phyloP scores from a whole-genome alignment of 192 early-diverging fungal genomes.

The Backusella macrospora region DNA sequence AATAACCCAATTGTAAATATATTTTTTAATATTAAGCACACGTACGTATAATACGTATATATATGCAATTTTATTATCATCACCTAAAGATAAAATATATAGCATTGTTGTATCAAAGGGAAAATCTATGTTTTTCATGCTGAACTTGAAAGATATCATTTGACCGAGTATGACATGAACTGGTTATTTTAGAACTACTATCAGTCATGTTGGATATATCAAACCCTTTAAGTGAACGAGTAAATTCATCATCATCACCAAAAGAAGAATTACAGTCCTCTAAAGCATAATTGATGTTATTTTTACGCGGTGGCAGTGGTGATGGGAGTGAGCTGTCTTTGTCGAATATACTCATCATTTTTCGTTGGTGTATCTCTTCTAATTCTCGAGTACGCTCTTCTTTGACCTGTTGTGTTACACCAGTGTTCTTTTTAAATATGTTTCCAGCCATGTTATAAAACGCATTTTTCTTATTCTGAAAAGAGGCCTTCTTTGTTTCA shows the following conservation, averaged over 20 bases:
- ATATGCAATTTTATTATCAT: no score
- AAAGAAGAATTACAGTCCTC: neutral
- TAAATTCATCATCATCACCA: neutral
- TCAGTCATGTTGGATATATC: neutral
- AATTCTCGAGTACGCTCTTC: conserved; percentile 18
- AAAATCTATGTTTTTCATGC: conserved; percentile 4
- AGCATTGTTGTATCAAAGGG: neutral
- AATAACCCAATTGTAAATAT: neutral
- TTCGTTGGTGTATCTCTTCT: conserved; percentile 3
- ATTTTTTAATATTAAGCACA: neutral
- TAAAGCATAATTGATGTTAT: neutral
- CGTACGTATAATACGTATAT: no score
- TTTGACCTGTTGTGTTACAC: neutral
- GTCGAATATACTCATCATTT: conserved; percentile 12
- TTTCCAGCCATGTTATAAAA: conserved; percentile 19
- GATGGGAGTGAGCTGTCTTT: neutral
- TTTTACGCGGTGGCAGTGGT: neutral
- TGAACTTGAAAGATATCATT: neutral
- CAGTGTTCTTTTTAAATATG: conserved; percentile 17
- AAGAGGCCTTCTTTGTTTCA: neutral
- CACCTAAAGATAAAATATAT: no score
- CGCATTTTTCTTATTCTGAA: neutral
- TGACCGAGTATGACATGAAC: neutral
- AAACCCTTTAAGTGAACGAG: neutral
- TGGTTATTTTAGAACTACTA: neutral